phyloP scores from a whole-genome alignment of 306 rosid species.

The Trifolium dubium region DNA sequence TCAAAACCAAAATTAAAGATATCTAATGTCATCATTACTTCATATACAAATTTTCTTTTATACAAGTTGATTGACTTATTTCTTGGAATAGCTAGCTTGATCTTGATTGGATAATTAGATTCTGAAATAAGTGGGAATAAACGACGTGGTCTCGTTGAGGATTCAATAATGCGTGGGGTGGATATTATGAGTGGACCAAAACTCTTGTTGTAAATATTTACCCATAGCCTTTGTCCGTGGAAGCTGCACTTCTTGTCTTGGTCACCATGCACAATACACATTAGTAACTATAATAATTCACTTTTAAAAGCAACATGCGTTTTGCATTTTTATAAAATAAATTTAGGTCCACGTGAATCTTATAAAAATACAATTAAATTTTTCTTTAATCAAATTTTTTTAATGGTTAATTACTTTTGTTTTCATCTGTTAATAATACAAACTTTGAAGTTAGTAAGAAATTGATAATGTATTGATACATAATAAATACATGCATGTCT shows the following conservation, averaged over 20 bases:
- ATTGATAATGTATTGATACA: background rate
- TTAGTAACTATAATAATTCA: slow-evolving; percentile 14
- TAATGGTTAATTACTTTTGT: background rate
- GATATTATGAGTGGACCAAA: slow-evolving; percentile 34
- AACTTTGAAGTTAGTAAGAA: background rate
- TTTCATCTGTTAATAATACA: background rate
- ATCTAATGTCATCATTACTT: background rate
- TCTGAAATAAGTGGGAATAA: slow-evolving; percentile 42
- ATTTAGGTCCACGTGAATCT: slow-evolving; percentile 30
- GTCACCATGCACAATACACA: slow-evolving; percentile 38
- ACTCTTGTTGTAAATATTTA: slow-evolving; percentile 11
- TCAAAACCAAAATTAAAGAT: too few relatives aligned
- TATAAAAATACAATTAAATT: slow-evolving; percentile 7
- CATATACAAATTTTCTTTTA: too few relatives aligned
- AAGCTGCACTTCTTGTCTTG: slow-evolving; percentile 33
- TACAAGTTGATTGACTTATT: slow-evolving; percentile 10
- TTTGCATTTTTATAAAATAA: background rate
- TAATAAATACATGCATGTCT: slow-evolving; percentile 7
- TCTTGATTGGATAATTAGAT: slow-evolving; percentile 44
- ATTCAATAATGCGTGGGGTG: slow-evolving; percentile 36
- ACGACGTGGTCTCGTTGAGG: slow-evolving; percentile 23
- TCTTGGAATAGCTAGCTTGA: background rate
- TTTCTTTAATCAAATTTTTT: background rate
- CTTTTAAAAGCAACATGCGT: slow-evolving; percentile 4
- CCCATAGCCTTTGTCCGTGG: slow-evolving; percentile 37